These are phyloP conservation scores for Eucalyptus polyanthemos DNA, from an alignment of 345 rosid species.

Conservation along the genomic window DNA sequence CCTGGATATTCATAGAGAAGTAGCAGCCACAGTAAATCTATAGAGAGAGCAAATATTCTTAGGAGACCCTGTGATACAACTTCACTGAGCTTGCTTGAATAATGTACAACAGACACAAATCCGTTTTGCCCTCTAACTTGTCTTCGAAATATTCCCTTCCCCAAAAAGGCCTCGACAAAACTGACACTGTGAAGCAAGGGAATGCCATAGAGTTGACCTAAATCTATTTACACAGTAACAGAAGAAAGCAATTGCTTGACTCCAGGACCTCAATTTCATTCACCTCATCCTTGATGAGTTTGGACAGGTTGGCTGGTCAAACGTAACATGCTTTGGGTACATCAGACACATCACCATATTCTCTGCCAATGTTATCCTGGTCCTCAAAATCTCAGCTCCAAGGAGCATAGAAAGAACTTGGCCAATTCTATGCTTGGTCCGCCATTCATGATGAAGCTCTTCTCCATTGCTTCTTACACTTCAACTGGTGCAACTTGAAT, in stretches of 20 bases:
- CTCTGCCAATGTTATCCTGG: neutral
- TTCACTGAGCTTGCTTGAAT: neutral
- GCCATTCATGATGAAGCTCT: slow-evolving; percentile 41
- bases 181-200: neutral
- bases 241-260: neutral
- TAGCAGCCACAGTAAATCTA: neutral
- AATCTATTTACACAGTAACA: neutral
- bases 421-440: neutral
- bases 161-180: neutral
- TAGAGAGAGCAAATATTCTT: neutral
- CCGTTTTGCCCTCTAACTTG: neutral
- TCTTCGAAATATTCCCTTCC: neutral
- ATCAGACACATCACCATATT: neutral
- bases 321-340: neutral
- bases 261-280: neutral
- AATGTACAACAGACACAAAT: neutral
- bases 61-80: neutral
- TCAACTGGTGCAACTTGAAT: slow-evolving; percentile 80
- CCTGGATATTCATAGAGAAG: neutral
- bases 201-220: neutral
- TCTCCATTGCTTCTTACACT: slow-evolving; percentile 87
- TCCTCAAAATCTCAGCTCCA: neutral
- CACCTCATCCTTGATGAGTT: neutral
- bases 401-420: neutral
- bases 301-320: neutral